Base-by-base conservation (phyloP, 2,329 filamentous ascomycete genomes). In the Talaromyces sp. region DNA sequence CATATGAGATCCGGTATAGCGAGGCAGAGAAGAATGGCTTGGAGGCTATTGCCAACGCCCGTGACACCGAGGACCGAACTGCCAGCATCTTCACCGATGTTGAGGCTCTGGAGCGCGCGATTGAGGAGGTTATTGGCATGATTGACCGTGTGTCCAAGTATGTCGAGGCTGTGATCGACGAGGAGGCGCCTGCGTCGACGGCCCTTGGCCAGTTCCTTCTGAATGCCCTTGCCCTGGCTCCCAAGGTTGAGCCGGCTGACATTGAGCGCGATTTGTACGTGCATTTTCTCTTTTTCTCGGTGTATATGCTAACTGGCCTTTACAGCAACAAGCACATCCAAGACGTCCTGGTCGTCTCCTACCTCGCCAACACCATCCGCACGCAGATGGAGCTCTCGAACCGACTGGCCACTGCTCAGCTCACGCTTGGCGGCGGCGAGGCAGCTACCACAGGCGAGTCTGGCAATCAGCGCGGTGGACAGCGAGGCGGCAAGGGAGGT, bases 371-470 rank as follows among this genome's bases (percentile, higher is more conserved):
- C 84, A 97, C 92, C 67, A 96, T 98, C 80, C 91, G 93, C 77
- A 98, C 93, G 68, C 95, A 99, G 82, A 97, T 99, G 81, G 95
- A 98, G 73, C 87, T 99, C 62, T 96, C 93, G 66, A 96, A 98
- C 84, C 87, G 93, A 65, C 82, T 99, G 72, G 93, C 93, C 58
- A 95, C 87, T n/a, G 86, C 89, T 65, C 84, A 84, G 69, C 81
- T 93, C 59, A 84, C 81, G 11, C 78, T 84, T 66, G 82, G 81
- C 63, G 78, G 78, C n/a, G 77, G 77, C 53, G 80, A 82, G 19
- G 27, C 29, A 8, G 50, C 59, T 26, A 64, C 35, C 21, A 70
- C 65, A 56, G 69, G 69, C 35, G 73, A 74, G 62, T 65, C 71
- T 60, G 74, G 75, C 56, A 67, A 72, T 35, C 65, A 65, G 31